Evolutionary conservation across 176 grass and related monocot species (phyloP), one percentile per base, ranked within the genome.

Genomic region (Juncus effusus): DNA sequence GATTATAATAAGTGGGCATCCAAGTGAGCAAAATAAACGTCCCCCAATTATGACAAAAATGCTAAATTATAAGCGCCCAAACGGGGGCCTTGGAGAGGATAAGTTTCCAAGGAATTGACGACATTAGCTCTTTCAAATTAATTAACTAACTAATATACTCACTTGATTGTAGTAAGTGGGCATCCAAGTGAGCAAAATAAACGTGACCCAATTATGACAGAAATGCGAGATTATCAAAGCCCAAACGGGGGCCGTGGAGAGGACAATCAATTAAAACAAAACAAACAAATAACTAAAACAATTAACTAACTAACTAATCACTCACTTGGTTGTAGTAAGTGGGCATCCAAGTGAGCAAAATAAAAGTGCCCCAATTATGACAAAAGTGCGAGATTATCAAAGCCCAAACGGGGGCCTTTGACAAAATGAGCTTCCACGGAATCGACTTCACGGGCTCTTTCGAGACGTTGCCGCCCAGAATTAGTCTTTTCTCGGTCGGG

Each of bases 1-100:
- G 94, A 38, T 93, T 97, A 68, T 97, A 97, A 75, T 97, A 97
- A 40, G 94, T 97, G 42, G 94, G 94, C 94, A 97, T 97, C 94
- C 94, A 97, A 36, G 94, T 92, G 44, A 92, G 83, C 74, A 97
- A 85, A 51, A 97, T 97, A 74, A 92, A 97, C 42, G 94, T 97
- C 63, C 94, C 94, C 94, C 88, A 97, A 68, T 97, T 97, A 64
- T 97, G 93, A 63, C 93, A 97, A 64, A 97, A 97, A 80, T 92
- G 93, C 12, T 88, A 97, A 71, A 97, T 73, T 86, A 97, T 97
- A 16, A 97, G 85, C 50, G 88, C 88, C 93, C 93, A 97, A 37
- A 97, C 88, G 59, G 93, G 85, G 42, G 83, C 67, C 80, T 97
- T 97, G 3, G 93, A 97, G 64, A 97, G 64, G 85, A 97, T 92